Percentiles rank a stretch among this genome's conserved stretches.
These are phyloP conservation scores for Groenewaldozyma tartarivorans DNA, from an alignment of 805 yeast species.

Conservation along the genomic window DNA sequence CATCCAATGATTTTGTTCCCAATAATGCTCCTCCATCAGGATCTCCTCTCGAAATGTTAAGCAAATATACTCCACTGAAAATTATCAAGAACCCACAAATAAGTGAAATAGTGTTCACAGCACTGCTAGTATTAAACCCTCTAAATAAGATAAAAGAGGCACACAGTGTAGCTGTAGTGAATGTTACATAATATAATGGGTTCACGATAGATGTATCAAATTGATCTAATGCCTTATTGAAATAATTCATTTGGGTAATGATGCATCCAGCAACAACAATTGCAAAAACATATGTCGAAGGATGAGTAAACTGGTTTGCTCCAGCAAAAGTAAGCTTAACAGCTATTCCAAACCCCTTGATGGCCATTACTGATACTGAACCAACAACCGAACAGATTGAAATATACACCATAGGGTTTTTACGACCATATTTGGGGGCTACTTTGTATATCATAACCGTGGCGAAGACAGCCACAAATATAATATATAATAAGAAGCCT, in stretches of 20 bases:
- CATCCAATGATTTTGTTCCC: conserved; percentile 49
- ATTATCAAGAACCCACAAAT: conserved; percentile 80
- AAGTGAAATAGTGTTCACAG: conserved; percentile 70
- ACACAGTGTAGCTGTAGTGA: conserved; percentile 76
- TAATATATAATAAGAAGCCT: conserved; percentile 54
- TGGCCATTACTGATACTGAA: conserved; percentile 81
- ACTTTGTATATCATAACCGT: conserved; percentile 72
- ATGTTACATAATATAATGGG: conserved; percentile 83
- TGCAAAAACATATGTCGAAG: conserved; percentile 75
- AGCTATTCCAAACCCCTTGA: conserved; percentile 90
- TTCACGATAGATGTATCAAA: conserved; percentile 88
- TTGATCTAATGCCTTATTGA: conserved; percentile 87
- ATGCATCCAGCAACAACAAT: conserved; percentile 73
- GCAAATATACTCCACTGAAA: conserved; percentile 75
- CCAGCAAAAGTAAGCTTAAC: conserved; percentile 76
- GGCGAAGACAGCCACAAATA: conserved; percentile 56
- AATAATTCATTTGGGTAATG: conserved; percentile 85
- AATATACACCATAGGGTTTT: conserved; percentile 80
- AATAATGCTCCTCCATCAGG: conserved; percentile 23
- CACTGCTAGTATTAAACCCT: conserved; percentile 77
- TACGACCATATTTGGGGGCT: conserved; percentile 70
- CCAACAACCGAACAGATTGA: conserved; percentile 88
- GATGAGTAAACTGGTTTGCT: conserved; percentile 77
- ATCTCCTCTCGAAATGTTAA: conserved; percentile 60
- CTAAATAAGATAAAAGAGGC: conserved; percentile 81